These are phyloP conservation scores for Dittrichia graveolens DNA, from an alignment of 129 eudicot species.

Conservation along the genomic window DNA sequence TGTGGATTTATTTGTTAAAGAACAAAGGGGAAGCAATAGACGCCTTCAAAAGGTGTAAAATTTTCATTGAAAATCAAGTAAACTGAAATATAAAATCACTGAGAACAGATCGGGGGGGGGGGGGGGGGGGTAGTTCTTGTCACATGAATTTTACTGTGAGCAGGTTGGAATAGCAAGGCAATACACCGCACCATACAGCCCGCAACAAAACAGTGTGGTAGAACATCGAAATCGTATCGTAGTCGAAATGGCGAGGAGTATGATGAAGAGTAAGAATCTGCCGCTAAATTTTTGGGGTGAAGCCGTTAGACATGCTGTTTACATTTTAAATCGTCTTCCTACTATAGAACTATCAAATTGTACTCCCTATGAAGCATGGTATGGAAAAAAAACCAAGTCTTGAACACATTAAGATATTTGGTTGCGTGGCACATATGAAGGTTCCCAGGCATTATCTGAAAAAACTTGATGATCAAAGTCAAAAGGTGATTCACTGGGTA, in stretches of 20 bases:
- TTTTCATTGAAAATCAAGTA: not conserved
- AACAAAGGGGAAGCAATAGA: not conserved
- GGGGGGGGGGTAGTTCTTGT: not conserved
- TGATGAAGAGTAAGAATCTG: not conserved
- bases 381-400: not conserved
- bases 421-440: not conserved
- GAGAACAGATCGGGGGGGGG: not conserved
- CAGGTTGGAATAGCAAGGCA: not conserved
- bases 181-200: not conserved
- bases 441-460: not conserved
- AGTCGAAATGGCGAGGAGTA: not conserved
- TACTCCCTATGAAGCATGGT: not conserved
- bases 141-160: not conserved
- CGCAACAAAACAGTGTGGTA: not conserved
- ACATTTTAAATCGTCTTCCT: too few relatives aligned
- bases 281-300: not conserved
- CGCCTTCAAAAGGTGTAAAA: not conserved
- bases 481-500: too few relatives aligned
- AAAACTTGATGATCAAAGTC: not conserved
- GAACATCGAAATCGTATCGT: not conserved
- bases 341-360: not conserved
- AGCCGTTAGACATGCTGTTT: too few relatives aligned
- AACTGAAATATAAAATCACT: not conserved
- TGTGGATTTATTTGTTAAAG: slow-evolving; percentile 5
- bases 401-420: not conserved